Conservation (phyloP, 768 basidiomycete species). For the Mycena indigotica region DNA sequence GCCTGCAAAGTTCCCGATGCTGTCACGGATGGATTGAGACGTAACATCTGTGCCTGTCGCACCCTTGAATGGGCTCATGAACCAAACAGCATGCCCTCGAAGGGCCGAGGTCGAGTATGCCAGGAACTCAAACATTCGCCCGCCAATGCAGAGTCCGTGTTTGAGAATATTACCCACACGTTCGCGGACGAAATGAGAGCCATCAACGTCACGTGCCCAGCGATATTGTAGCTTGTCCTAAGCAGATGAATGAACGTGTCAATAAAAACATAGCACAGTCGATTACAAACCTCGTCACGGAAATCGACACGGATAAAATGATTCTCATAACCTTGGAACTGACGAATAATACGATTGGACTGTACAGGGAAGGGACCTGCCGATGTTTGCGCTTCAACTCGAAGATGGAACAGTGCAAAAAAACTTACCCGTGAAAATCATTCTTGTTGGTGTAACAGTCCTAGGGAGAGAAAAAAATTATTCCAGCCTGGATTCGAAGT, state of each 20-base stretch:
- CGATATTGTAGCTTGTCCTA: conserved; percentile 67
- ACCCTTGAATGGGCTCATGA: conserved; percentile 63
- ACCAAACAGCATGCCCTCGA: conserved; percentile 83
- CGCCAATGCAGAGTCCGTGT: conserved; percentile 68
- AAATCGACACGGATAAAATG: conserved; percentile 84
- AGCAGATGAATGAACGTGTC: neutral
- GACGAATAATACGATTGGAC: conserved; percentile 79
- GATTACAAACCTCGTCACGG: conserved; percentile 74
- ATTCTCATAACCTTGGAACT: conserved; percentile 59
- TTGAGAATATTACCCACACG: conserved; percentile 63
- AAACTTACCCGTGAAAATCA: conserved; percentile 53
- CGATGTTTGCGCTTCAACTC: too few species aligned
- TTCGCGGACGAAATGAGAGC: conserved; percentile 52
- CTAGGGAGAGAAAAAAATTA: too few species aligned
- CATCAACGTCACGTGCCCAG: conserved; percentile 71
- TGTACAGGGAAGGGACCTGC: conserved; percentile 70
- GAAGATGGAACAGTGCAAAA: too few species aligned
- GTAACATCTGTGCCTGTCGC: conserved; percentile 47
- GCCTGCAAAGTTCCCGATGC: conserved; percentile 69
- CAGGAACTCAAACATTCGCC: conserved; percentile 74
- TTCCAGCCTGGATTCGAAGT: too few species aligned
- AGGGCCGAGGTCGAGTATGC: conserved; percentile 82
- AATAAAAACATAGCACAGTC: too few species aligned
- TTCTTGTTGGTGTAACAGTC: conserved; percentile 74
- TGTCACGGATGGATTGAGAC: conserved; percentile 58